Conservation (phyloP, 2,329 filamentous ascomycete species). For the Aureobasidium sp. region DNA sequence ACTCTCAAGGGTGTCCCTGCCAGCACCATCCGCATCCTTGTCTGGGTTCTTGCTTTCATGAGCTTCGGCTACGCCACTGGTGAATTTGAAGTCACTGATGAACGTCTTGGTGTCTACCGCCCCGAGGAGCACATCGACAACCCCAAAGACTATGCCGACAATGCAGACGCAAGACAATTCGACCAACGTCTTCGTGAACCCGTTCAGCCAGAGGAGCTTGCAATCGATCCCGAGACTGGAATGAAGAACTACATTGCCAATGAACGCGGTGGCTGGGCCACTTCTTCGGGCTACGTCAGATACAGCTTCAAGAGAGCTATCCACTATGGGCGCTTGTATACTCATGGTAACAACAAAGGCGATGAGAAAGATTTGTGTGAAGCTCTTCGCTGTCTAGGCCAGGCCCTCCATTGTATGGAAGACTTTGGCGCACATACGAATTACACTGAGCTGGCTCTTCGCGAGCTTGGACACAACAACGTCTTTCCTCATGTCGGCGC, state of each 20-base stretch:
- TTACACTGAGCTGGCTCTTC: conserved; percentile 79
- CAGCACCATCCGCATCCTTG: conserved; percentile 79
- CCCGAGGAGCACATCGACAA: conserved; percentile 74
- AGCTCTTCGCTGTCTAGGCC: conserved; percentile 76
- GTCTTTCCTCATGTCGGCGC: conserved; percentile 83
- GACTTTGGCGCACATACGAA: conserved; percentile 93
- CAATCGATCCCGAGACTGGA: conserved; percentile 56
- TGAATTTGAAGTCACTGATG: conserved; percentile 76
- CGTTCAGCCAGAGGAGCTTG: conserved; percentile 66
- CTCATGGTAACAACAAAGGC: conserved; percentile 42
- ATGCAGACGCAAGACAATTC: conserved; percentile 73
- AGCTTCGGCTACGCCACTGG: conserved; percentile 75
- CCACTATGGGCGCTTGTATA: conserved; percentile 69
- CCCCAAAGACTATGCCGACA: conserved; percentile 78
- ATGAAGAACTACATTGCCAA: conserved; percentile 89
- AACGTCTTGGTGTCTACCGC: conserved; percentile 71
- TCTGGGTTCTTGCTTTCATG: conserved; percentile 85
- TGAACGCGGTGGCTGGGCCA: conserved; percentile 68
- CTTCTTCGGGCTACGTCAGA: conserved; percentile 68
- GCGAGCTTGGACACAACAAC: conserved; percentile 71
- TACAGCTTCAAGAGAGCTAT: conserved; percentile 65
- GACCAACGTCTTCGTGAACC: conserved; percentile 66
- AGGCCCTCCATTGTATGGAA: conserved; percentile 81
- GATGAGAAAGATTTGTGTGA: conserved; percentile 77
- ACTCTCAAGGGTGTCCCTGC: conserved; percentile 85